Percentiles rank a stretch among this genome's conserved stretches.
These are phyloP conservation scores for Amylostereum areolatum DNA, from an alignment of 1,284 basidiomycete genomes.

Conservation along the genomic window DNA sequence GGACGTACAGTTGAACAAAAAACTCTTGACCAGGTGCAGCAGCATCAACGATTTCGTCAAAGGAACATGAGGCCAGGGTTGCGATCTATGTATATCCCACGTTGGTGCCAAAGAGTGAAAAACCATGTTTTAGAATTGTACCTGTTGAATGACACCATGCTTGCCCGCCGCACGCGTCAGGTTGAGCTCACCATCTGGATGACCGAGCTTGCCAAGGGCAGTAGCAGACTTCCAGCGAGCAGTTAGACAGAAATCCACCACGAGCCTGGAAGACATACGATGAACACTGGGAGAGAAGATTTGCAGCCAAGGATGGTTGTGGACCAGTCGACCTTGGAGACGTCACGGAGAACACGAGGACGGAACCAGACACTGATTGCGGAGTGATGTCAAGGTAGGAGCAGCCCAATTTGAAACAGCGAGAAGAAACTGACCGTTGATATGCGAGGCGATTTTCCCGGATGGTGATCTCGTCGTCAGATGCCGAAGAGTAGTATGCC, in stretches of 20 bases:
- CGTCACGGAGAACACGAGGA: constrained; percentile 82
- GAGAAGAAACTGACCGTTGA: constrained; percentile 45
- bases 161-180: constrained; percentile 81
- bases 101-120: background rate
- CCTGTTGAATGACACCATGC: constrained; percentile 86
- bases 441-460: constrained; percentile 88
- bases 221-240: constrained; percentile 52
- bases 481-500: constrained; percentile 86
- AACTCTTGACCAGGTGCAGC: constrained; percentile 69
- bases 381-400: background rate
- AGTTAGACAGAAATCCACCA: background rate
- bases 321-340: constrained; percentile 76
- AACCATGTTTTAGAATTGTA: constrained; percentile 21
- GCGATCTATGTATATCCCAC: constrained; percentile 36
- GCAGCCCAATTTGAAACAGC: background rate
- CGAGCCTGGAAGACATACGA: constrained; percentile 21
- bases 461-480: constrained; percentile 85
- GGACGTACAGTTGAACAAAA: constrained; percentile 68
- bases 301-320: constrained; percentile 74
- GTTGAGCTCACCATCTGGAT: constrained; percentile 87
- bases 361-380: constrained; percentile 82
- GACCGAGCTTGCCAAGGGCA: constrained; percentile 86
- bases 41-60: constrained; percentile 86
- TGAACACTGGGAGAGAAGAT: constrained; percentile 79
- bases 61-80: constrained; percentile 83